Percentiles rank a stretch among this genome's conserved stretches.
phyloP scores from a whole-genome alignment of 2,329 filamentous ascomycete species.

The Xylaria sp. region DNA sequence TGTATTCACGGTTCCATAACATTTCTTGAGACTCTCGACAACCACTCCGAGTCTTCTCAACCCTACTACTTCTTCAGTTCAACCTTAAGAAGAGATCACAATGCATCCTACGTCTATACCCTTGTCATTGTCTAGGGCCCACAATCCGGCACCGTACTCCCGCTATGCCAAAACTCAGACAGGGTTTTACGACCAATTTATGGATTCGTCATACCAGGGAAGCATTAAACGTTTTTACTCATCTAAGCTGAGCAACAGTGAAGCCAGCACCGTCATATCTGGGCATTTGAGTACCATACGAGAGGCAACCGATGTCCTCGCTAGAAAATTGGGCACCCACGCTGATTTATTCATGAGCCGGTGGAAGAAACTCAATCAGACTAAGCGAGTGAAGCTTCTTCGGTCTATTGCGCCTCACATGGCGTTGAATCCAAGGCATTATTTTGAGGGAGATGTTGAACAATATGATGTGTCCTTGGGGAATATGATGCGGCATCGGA shows the following conservation, averaged over 20 bases:
- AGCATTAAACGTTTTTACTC: not conserved
- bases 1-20: too few relatives aligned
- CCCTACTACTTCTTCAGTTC: too few relatives aligned
- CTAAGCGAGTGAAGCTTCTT: not conserved
- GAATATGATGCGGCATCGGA: not conserved
- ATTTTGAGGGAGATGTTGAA: not conserved
- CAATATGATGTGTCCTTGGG: too few relatives aligned
- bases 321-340: not conserved
- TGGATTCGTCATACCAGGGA: too few relatives aligned
- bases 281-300: not conserved
- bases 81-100: too few relatives aligned
- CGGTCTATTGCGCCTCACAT: not conserved
- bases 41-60: too few relatives aligned
- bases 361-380: conserved; percentile 4
- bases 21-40: too few relatives aligned
- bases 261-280: not conserved
- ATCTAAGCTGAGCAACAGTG: not conserved
- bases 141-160: too few relatives aligned
- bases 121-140: too few relatives aligned
- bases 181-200: too few relatives aligned
- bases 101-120: too few relatives aligned
- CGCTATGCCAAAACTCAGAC: too few relatives aligned
- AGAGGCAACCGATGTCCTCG: not conserved
- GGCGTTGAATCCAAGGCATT: not conserved
- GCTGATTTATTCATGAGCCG: conserved; percentile 9